Conservation (phyloP, 2,329 filamentous ascomycete species). For the Alternaria solani region DNA sequence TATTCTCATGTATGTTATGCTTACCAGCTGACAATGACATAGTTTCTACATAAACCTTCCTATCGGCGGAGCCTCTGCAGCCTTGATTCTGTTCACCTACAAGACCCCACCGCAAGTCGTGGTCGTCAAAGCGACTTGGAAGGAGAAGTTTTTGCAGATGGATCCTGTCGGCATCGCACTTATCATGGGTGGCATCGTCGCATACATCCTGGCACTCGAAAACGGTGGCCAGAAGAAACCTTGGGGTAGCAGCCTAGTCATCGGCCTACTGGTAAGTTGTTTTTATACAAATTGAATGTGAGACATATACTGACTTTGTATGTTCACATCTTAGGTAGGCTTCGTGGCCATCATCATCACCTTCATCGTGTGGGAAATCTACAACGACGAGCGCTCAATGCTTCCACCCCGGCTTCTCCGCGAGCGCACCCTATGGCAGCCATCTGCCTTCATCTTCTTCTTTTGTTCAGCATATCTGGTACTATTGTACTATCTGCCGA, state of each 20-base stretch:
- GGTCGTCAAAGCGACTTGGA: slow-evolving; percentile 28
- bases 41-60: slow-evolving; percentile 55
- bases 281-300: neutral
- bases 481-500: slow-evolving; percentile 57
- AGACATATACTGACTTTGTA: neutral
- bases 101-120: slow-evolving; percentile 32
- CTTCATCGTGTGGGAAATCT: slow-evolving; percentile 50
- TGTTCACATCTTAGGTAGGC: slow-evolving; percentile 38
- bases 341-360: slow-evolving; percentile 50
- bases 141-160: slow-evolving; percentile 54
- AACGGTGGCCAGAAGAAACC: slow-evolving; percentile 48
- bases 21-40: neutral
- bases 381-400: slow-evolving; percentile 52
- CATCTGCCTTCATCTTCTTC: slow-evolving; percentile 50
- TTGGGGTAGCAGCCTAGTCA: slow-evolving; percentile 50
- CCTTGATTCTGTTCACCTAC: slow-evolving; percentile 42
- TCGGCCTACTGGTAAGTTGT: slow-evolving; percentile 50
- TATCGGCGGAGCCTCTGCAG: slow-evolving; percentile 52
- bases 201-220: slow-evolving; percentile 57
- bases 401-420: slow-evolving; percentile 51
- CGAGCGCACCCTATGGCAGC: slow-evolving; percentile 46
- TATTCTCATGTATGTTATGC: neutral
- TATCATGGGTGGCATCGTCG: slow-evolving; percentile 51
- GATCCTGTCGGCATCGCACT: slow-evolving; percentile 55
- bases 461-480: slow-evolving; percentile 48